Base-by-base conservation (phyloP, 257 asterid species). In the Knoxia roxburghii region DNA sequence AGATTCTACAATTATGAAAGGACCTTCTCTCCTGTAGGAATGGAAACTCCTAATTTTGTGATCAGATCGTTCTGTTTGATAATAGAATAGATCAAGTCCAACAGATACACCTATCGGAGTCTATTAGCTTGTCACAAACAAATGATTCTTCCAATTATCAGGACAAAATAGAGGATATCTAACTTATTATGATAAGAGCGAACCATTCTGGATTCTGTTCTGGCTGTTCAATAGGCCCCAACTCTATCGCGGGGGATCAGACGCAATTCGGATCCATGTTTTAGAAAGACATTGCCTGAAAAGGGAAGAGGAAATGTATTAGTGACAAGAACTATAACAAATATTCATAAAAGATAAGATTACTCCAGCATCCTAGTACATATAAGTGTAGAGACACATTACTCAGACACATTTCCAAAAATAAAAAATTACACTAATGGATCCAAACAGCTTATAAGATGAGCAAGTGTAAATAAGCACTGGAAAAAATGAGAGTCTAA, bases 231-330 rank as follows among this genome's bases (percentile, higher is more conserved):
- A 37, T 11, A 40, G 73, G 85, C 82, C 35, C 96, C 98, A 55
- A 89, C 97, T 72, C 98, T 85, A 76, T 91, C 98, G 5, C 98
- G 88, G 48, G 96, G 97, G 71, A 91, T 91, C 78, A 91, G 61
- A 55, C 92, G 95, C 84, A 87, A 77, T 65, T 92, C 97, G 0
- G 98, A 92, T 68, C 97, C 95, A 77, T 87, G 97, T 75, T 89
- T 87, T 40, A 92, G 98, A 73, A 92, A 92, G 54, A 92, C 96
- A 54, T 89, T 92, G 53, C 98, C 98, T 89, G 90, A 35, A 68
- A 82, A 61, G 61, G 27, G n/a, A n/a, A 54, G 33, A 21, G 56
- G 58, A 60, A 50, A 59, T 59, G 29, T 3, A 59, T 18, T 8
- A 50, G 2, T 49, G 54, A n/a, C 56, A 50, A 0, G 23, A 8